Conservation (phyloP, 306 rosid species). For the Castanopsis chinensis region DNA sequence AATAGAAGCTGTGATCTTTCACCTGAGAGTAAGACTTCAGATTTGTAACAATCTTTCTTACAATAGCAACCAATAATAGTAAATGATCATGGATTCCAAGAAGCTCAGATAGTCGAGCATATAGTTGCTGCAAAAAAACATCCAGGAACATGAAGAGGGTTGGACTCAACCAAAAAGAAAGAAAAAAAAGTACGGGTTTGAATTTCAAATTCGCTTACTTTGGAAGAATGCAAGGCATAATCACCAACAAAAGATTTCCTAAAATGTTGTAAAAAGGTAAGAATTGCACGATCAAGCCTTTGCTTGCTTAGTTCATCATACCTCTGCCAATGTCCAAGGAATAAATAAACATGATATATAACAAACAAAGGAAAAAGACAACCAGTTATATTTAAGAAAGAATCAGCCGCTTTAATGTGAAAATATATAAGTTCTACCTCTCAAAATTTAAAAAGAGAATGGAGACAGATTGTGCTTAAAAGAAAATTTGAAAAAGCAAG, state of each 20-base stretch:
- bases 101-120: slow-evolving; percentile 82
- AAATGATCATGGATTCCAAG: slow-evolving; percentile 88
- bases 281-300: slow-evolving; percentile 96
- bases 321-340: slow-evolving; percentile 58
- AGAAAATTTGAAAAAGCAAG: too few species aligned
- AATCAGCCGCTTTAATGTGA: too few species aligned
- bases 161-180: slow-evolving; percentile 10
- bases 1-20: neutral
- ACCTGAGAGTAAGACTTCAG: slow-evolving; percentile 85
- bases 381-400: too few species aligned
- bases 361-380: too few species aligned
- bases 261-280: slow-evolving; percentile 90
- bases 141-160: slow-evolving; percentile 8
- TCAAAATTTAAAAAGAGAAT: too few species aligned
- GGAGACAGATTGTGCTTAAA: too few species aligned
- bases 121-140: slow-evolving; percentile 66
- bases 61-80: slow-evolving; percentile 65
- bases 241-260: slow-evolving; percentile 96
- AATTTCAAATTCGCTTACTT: slow-evolving; percentile 50
- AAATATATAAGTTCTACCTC: too few species aligned
- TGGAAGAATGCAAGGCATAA: slow-evolving; percentile 98
- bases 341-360: too few species aligned
- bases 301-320: slow-evolving; percentile 91
- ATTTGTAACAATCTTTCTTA: slow-evolving; percentile 84
- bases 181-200: neutral